These are phyloP conservation scores for Mrakiaceae sp. DNA, from an alignment of 1,284 basidiomycete species.

Conservation along the genomic window DNA sequence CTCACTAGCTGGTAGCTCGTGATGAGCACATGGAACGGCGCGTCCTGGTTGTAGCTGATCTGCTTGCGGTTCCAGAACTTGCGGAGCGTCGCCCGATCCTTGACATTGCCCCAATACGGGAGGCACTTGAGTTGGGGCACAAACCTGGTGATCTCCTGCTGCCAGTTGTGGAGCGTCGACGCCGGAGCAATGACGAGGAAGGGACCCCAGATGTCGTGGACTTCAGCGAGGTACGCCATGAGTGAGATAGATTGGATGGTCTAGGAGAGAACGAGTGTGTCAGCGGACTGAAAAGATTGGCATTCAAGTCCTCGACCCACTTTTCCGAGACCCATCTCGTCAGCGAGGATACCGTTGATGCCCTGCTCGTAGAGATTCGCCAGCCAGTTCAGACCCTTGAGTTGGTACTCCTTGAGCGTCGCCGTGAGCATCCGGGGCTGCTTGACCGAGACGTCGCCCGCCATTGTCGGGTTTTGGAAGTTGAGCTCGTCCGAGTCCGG, in stretches of 20 bases:
- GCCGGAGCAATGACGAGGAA: constrained; percentile 99
- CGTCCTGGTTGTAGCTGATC: constrained; percentile 87
- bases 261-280: constrained; percentile 37
- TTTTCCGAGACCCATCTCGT: constrained; percentile 98
- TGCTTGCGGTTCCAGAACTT: constrained; percentile 99
- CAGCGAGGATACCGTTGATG: constrained; percentile 95
- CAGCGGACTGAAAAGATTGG: not conserved
- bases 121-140: constrained; percentile 87
- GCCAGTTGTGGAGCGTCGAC: constrained; percentile 98
- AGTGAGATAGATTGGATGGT: constrained; percentile 98
- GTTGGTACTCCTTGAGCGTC: constrained; percentile 94
- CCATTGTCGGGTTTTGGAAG: constrained; percentile 97
- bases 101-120: constrained; percentile 97
- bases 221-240: constrained; percentile 91
- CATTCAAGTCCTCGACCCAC: constrained; percentile 34
- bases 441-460: constrained; percentile 68
- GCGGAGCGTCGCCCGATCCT: constrained; percentile 85
- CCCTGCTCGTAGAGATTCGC: constrained; percentile 97
- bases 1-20: constrained; percentile 91
- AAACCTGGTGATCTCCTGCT: constrained; percentile 93
- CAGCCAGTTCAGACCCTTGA: constrained; percentile 97
- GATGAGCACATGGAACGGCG: constrained; percentile 93
- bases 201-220: constrained; percentile 98
- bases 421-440: constrained; percentile 97
- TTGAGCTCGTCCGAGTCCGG: constrained; percentile 77